Percentiles rank a stretch among this genome's conserved stretches.
These are phyloP conservation scores for Jimgerdemannia lactiflua DNA, from an alignment of 192 early-diverging fungal genomes.

Conservation along the genomic window DNA sequence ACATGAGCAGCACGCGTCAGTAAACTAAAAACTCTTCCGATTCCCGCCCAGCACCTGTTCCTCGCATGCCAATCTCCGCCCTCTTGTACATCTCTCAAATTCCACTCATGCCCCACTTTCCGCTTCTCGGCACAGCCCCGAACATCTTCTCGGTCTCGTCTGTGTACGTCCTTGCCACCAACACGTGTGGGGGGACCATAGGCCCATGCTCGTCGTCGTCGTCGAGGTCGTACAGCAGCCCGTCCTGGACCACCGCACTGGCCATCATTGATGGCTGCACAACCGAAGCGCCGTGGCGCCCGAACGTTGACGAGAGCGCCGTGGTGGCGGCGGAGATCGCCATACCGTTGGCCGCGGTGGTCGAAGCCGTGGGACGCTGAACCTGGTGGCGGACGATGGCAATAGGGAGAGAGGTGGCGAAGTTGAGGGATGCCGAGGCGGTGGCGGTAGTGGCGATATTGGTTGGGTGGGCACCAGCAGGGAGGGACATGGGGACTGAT, in stretches of 20 bases:
- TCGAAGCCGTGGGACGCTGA: not conserved
- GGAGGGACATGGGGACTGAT: not conserved
- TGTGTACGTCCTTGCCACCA: conserved; percentile 7
- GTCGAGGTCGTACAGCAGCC: not conserved
- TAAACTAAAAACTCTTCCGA: too few species aligned
- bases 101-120: not conserved
- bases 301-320: not conserved
- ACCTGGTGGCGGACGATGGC: not conserved
- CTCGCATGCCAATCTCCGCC: too few species aligned
- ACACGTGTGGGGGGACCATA: conserved; percentile 8
- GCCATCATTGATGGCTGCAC: not conserved
- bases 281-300: not conserved
- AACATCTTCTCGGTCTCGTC: conserved; percentile 9
- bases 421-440: not conserved
- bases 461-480: not conserved
- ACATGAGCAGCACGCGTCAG: too few species aligned
- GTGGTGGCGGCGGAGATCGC: not conserved
- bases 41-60: too few species aligned
- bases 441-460: not conserved
- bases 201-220: conserved; percentile 5
- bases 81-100: not conserved
- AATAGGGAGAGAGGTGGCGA: conserved; percentile 13
- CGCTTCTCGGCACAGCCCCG: conserved; percentile 10
- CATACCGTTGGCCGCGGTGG: not conserved
- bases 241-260: not conserved